Evolutionary conservation across 345 rosid species (phyloP).

Genomic region (Microcos paniculata): DNA sequence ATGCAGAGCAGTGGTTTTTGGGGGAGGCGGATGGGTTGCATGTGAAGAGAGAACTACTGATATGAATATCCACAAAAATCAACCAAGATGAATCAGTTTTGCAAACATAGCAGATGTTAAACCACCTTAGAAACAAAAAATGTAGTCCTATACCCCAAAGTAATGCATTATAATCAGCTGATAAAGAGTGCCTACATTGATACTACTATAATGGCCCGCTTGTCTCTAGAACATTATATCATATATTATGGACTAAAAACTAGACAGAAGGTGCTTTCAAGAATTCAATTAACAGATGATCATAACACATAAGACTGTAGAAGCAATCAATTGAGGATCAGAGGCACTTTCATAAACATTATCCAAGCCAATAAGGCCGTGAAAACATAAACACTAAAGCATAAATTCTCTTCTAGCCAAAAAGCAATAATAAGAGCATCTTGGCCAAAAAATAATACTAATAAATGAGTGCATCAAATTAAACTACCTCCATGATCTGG

Average conservation of each 20-base stretch:
- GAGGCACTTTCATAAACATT: neutral
- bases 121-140: neutral
- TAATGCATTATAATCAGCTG: neutral
- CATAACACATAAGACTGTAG: neutral
- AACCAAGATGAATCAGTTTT: neutral
- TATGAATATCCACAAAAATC: neutral
- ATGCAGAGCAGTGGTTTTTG: too few relatives aligned
- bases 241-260: neutral
- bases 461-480: constrained; percentile 1
- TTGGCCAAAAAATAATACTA: neutral
- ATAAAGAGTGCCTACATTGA: neutral
- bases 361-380: neutral
- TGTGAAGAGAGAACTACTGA: too few relatives aligned
- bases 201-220: neutral
- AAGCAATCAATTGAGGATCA: neutral
- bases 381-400: neutral
- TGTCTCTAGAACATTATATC: neutral
- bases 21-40: too few relatives aligned
- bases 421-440: neutral
- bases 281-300: neutral
- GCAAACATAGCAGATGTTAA: neutral
- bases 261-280: neutral
- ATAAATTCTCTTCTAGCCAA: neutral
- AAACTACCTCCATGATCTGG: constrained; percentile 98
- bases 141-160: neutral